These are phyloP conservation scores for Haplosporangium sp. DNA, from an alignment of 371 early-diverging fungal species.

Conservation along the genomic window DNA sequence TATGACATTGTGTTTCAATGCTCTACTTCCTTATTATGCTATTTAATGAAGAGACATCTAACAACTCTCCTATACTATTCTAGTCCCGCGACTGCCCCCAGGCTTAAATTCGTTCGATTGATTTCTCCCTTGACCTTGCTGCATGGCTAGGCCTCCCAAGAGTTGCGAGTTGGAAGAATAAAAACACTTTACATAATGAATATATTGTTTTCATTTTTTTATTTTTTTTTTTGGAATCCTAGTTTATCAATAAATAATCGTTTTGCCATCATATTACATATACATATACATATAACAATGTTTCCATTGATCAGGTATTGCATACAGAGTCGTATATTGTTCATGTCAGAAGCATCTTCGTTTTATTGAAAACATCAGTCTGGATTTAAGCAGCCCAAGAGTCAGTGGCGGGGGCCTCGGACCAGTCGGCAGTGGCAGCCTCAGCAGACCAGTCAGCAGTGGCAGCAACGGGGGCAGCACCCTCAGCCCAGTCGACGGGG, in stretches of 20 bases:
- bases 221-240: too few relatives aligned
- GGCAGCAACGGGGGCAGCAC: conserved; percentile 44
- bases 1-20: background rate
- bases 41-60: background rate
- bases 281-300: background rate
- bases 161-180: conserved; percentile 45
- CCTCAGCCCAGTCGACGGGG: conserved; percentile 43
- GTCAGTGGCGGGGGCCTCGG: conserved; percentile 58
- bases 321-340: background rate
- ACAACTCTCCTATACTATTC: background rate
- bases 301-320: background rate
- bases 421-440: conserved; percentile 67
- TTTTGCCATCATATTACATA: background rate
- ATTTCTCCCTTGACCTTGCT: conserved; percentile 2
- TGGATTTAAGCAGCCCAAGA: conserved; percentile 60
- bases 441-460: conserved; percentile 67
- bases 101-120: conserved; percentile 28
- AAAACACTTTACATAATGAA: background rate
- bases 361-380: background rate
- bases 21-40: background rate
- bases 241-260: conserved; percentile 1
- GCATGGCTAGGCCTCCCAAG: conserved; percentile 31
- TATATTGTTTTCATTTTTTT: background rate
- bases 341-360: background rate
- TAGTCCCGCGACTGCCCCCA: conserved; percentile 57